phyloP scores from a whole-genome alignment of 164 flowering plant genomes.

The Tetrastigma voinierianum region DNA sequence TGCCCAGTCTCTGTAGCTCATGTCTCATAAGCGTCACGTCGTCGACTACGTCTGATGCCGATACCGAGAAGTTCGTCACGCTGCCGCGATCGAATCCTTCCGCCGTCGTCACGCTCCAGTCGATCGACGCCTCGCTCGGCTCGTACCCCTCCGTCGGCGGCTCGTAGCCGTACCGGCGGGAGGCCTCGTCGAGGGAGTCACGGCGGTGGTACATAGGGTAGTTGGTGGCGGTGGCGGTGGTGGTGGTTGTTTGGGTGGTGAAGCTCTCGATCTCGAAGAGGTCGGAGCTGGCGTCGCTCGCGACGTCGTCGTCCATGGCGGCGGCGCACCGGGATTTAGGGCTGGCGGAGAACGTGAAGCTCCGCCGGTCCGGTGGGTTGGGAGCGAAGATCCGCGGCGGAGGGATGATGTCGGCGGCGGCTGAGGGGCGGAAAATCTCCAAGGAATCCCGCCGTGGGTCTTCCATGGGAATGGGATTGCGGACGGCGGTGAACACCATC shows the following conservation, averaged over 20 bases:
- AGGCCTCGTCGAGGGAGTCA: constrained; percentile 59
- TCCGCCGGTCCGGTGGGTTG: neutral
- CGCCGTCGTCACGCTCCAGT: constrained; percentile 93
- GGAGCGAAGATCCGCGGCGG: neutral
- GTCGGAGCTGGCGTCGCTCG: constrained; percentile 89
- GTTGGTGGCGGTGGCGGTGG: constrained; percentile 8
- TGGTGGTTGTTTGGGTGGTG: constrained; percentile 49
- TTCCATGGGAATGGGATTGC: neutral
- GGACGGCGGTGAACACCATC: neutral
- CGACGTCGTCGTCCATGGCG: constrained; percentile 49
- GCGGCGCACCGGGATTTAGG: constrained; percentile 22
- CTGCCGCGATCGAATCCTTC: constrained; percentile 72
- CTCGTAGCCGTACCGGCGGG: neutral
- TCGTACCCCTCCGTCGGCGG: constrained; percentile 71
- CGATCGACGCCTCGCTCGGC: constrained; percentile 89
- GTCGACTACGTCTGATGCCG: constrained; percentile 35
- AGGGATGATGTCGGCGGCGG: neutral
- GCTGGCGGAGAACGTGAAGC: constrained; percentile 31
- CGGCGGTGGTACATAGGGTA: constrained; percentile 37
- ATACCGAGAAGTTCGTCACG: constrained; percentile 37
- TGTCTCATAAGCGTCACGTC: constrained; percentile 9
- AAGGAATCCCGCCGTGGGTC: constrained; percentile 54
- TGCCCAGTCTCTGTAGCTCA: neutral
- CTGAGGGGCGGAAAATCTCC: constrained; percentile 45
- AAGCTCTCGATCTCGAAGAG: constrained; percentile 92